phyloP scores from a whole-genome alignment of 805 yeast genomes.

The Candida chauliodis region DNA sequence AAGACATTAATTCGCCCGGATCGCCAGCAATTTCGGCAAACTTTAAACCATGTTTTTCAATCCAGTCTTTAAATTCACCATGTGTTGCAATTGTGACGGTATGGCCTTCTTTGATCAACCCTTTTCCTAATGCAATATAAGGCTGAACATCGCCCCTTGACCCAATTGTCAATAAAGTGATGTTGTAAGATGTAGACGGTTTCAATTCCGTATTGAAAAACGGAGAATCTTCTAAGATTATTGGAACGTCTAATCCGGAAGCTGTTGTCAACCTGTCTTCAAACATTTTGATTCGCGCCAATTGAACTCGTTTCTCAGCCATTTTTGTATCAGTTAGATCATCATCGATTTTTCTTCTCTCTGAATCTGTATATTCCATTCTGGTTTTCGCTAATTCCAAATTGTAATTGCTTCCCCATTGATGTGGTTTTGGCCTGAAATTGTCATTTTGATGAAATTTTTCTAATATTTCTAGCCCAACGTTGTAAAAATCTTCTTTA shows the following conservation, averaged over 20 bases:
- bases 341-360: background rate
- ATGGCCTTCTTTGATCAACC: slow-evolving; percentile 78
- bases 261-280: slow-evolving; percentile 63
- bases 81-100: slow-evolving; percentile 83
- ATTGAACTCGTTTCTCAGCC: slow-evolving; percentile 34
- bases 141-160: slow-evolving; percentile 98
- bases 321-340: slow-evolving; percentile 4
- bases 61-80: slow-evolving; percentile 74
- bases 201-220: slow-evolving; percentile 45
- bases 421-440: slow-evolving; percentile 19
- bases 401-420: slow-evolving; percentile 23
- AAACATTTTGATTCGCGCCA: slow-evolving; percentile 61
- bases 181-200: slow-evolving; percentile 52
- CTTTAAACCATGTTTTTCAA: slow-evolving; percentile 58
- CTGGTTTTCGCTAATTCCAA: slow-evolving; percentile 15
- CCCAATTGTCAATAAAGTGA: slow-evolving; percentile 83
- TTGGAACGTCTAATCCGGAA: slow-evolving; percentile 63
- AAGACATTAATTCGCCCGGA: slow-evolving; percentile 85
- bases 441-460: slow-evolving; percentile 23
- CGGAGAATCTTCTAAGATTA: slow-evolving; percentile 66
- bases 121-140: slow-evolving; percentile 84
- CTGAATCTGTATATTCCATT: slow-evolving; percentile 8
- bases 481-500: slow-evolving; percentile 69
- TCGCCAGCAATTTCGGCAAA: slow-evolving; percentile 84
- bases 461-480: slow-evolving; percentile 51